phyloP scores from a whole-genome alignment of 2,329 filamentous ascomycete species.

The Fusarium sacchari region DNA sequence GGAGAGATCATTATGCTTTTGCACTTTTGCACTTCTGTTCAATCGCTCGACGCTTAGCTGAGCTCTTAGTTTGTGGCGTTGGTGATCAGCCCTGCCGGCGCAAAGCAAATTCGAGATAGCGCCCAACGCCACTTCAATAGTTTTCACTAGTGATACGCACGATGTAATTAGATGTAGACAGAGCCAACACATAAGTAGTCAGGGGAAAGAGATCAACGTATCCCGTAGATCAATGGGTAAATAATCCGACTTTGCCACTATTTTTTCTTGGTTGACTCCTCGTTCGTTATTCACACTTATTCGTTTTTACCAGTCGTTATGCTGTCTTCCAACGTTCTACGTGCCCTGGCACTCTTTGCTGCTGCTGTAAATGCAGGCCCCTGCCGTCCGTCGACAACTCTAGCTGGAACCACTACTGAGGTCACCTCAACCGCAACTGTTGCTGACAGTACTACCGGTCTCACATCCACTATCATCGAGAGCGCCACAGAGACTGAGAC shows the following conservation, averaged over 20 bases:
- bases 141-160: not conserved
- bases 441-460: not conserved
- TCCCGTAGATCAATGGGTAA: not conserved
- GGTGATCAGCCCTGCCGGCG: not conserved
- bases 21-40: fast-evolving
- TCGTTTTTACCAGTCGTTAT: not conserved
- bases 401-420: not conserved
- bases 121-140: not conserved
- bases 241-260: not conserved
- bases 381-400: not conserved
- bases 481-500: not conserved
- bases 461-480: not conserved
- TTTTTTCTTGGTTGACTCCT: not conserved
- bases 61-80: not conserved
- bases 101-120: not conserved
- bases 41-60: fast-evolving
- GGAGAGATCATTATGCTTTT: not conserved
- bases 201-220: not conserved
- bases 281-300: not conserved
- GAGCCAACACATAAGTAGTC: not conserved
- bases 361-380: not conserved
- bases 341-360: not conserved
- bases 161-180: not conserved
- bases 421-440: not conserved
- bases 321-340: not conserved